Evolutionary conservation across 768 basidiomycete species (phyloP), one percentile per base, ranked within the genome.

Genomic region (Pluteus cervinus): DNA sequence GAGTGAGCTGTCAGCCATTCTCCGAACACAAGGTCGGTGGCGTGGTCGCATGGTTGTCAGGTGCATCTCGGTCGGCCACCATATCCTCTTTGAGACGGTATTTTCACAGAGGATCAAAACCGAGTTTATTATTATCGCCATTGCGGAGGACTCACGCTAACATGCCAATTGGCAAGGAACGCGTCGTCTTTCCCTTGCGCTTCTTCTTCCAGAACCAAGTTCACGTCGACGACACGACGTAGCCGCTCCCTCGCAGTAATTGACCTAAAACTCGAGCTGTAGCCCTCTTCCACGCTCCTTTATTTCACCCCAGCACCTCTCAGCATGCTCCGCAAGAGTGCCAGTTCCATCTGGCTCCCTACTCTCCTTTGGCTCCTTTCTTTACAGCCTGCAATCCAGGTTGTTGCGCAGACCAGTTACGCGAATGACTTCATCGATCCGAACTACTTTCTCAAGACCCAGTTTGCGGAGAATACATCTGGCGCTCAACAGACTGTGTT

Each of bases 391-490:
- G 17, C 26, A 24, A 30, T 32, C 4, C 24, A 25, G 31, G 21
- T 24, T 12, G 45, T 55, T 4, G 56, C 61, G 10, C 56, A 61
- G 24, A 64, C 58, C 1, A 64, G 62, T 41, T 77, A 76, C 44
- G 66, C 71, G 3, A 75, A 77, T 44, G 71, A 73, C 35, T 80
- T 77, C 42, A 61, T 78, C 24, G 65, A 76, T 41, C 76, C 78
- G 0, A 54, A 62, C 31, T 70, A 61, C 42, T 64, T 77, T 31
- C 56, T 73, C 15, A 47, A 62, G 4, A 55, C 63, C 24, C 59
- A 62, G 10, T 75, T 69, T 46, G 53, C 57, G 11, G 50, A 56
- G 7, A 58, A 62, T 33, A 76, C 74, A 3, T 41, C 50, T 10
- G 63, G 53, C n/a, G 72, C 78, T 1, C 69, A 71, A 46, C 41